Conservation (phyloP, 208 protist genomes). For the Leishmania gerbilli region DNA sequence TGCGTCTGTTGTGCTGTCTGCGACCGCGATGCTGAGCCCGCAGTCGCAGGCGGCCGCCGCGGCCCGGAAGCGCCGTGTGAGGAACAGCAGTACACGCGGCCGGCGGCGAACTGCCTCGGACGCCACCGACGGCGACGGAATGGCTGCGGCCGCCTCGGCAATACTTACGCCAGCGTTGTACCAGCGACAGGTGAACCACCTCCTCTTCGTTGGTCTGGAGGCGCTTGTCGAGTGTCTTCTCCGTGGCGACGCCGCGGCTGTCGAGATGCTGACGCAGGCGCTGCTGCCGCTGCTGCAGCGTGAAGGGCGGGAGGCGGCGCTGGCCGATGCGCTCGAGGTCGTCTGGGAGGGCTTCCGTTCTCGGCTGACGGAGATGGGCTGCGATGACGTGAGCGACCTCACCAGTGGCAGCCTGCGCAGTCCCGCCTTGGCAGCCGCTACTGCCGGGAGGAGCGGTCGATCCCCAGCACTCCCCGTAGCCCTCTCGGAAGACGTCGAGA, state of each 20-base stretch:
- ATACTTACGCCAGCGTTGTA: slow-evolving; percentile 24
- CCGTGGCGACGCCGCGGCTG: slow-evolving; percentile 25
- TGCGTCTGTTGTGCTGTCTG: background rate
- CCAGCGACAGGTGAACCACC: slow-evolving; percentile 10
- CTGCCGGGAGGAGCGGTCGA: background rate
- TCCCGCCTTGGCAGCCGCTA: background rate
- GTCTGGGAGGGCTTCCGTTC: slow-evolving; percentile 21
- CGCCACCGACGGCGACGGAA: background rate
- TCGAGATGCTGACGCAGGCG: slow-evolving; percentile 11
- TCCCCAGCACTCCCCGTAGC: background rate
- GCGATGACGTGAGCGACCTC: slow-evolving; percentile 18
- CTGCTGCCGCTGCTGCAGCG: slow-evolving; percentile 30
- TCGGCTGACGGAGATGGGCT: slow-evolving; percentile 33
- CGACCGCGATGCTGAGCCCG: background rate
- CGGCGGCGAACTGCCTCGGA: background rate
- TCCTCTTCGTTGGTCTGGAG: slow-evolving; percentile 12
- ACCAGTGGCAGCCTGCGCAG: background rate
- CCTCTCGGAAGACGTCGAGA: slow-evolving; percentile 27
- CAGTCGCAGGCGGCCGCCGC: slow-evolving; percentile 2
- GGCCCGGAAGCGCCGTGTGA: background rate
- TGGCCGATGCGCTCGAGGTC: slow-evolving; percentile 30
- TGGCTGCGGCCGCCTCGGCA: background rate
- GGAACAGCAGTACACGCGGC: background rate
- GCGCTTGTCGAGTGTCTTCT: slow-evolving; percentile 25
- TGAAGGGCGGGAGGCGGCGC: slow-evolving; percentile 23